phyloP scores from a whole-genome alignment of 139 green algal genomes.

The Chlorella sp. region DNA sequence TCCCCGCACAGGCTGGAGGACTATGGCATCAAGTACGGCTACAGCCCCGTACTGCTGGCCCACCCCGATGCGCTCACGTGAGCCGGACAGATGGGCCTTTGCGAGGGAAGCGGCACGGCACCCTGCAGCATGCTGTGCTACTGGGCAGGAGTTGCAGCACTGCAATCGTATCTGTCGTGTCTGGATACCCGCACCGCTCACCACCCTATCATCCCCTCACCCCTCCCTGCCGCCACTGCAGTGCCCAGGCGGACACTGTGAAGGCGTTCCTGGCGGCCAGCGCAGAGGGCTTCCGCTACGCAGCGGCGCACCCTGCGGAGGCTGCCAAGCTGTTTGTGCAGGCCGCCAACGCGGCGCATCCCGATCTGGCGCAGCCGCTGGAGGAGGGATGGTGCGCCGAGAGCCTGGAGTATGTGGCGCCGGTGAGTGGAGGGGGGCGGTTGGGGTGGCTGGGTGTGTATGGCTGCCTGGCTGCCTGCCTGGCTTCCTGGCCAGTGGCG shows the following conservation, averaged over 20 bases:
- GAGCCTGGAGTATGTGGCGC: background rate
- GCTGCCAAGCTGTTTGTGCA: slow-evolving; percentile 52
- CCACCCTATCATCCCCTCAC: too few species aligned
- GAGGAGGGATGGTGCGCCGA: slow-evolving; percentile 52
- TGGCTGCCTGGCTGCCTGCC: background rate
- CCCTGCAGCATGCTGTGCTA: background rate
- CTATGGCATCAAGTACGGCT: slow-evolving; percentile 79
- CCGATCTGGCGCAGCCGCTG: slow-evolving; percentile 55
- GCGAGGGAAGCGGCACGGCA: too few species aligned
- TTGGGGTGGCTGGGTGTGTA: background rate
- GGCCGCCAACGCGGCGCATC: background rate
- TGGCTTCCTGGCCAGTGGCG: too few species aligned
- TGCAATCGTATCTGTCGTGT: too few species aligned
- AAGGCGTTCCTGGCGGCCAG: slow-evolving; percentile 70
- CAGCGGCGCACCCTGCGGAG: slow-evolving; percentile 62
- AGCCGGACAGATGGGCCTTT: background rate
- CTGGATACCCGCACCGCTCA: too few species aligned
- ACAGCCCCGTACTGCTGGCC: slow-evolving; percentile 73
- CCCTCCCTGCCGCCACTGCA: slow-evolving; percentile 8
- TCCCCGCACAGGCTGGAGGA: slow-evolving; percentile 71
- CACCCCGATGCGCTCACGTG: slow-evolving; percentile 64
- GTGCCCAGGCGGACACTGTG: slow-evolving; percentile 47
- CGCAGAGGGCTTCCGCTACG: slow-evolving; percentile 66
- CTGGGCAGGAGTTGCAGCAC: background rate
- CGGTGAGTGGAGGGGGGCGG: slow-evolving; percentile 18